phyloP scores from a whole-genome alignment of 768 basidiomycete species.

The Mycena leptocephala region DNA sequence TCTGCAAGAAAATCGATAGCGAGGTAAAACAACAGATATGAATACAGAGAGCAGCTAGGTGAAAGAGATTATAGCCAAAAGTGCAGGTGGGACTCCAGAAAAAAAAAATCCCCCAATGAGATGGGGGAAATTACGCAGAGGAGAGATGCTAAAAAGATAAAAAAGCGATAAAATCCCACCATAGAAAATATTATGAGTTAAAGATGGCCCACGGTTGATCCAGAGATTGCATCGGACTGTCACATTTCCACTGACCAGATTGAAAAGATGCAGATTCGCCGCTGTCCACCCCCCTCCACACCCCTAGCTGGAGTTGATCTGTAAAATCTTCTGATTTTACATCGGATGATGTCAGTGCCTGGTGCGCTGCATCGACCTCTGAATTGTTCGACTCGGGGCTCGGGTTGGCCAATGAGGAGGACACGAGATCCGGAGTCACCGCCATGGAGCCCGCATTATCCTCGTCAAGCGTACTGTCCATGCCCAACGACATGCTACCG shows the following conservation, averaged over 20 bases:
- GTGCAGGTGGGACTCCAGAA: constrained; percentile 56
- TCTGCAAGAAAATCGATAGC: constrained; percentile 71
- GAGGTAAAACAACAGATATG: constrained; percentile 71
- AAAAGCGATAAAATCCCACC: constrained; percentile 49
- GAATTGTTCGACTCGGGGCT: constrained; percentile 85
- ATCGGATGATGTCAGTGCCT: constrained; percentile 63
- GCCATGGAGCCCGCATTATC: constrained; percentile 75
- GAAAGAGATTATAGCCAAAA: constrained; percentile 55
- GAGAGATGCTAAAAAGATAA: no score
- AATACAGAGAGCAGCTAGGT: constrained; percentile 66
- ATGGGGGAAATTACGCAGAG: constrained; percentile 44
- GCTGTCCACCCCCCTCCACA: constrained; percentile 82
- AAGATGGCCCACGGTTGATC: constrained; percentile 86
- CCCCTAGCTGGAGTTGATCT: constrained; percentile 71
- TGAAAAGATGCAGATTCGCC: constrained; percentile 83
- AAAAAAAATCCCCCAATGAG: constrained; percentile 51
- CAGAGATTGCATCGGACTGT: constrained; percentile 73
- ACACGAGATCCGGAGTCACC: constrained; percentile 82
- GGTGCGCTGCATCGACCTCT: constrained; percentile 70
- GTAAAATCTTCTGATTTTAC: constrained; percentile 68
- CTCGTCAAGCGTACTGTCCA: constrained; percentile 67
- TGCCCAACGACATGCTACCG: constrained; percentile 51
- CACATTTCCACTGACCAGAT: constrained; percentile 80
- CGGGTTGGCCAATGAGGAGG: constrained; percentile 84
- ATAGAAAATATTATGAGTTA: constrained; percentile 63